Percentiles rank a stretch among this genome's conserved stretches.
Conservation (phyloP, 129 eudicot genomes). For the Tagetes patula region DNA sequence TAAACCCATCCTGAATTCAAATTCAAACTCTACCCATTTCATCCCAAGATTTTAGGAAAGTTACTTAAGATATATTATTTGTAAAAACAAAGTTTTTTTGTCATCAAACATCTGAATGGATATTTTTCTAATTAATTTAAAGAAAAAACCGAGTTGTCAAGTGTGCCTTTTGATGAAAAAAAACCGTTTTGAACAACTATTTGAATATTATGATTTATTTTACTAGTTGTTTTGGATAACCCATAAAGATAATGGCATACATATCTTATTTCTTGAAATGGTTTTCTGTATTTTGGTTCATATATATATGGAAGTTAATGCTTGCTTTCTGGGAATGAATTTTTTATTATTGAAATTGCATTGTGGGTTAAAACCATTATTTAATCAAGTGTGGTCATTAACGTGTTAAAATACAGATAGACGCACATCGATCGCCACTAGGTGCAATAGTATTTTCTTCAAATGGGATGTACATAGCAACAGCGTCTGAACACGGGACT, state of each 20-base stretch:
- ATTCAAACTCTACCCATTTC: not conserved
- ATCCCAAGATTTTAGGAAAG: not conserved
- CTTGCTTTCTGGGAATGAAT: not conserved
- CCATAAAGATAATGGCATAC: not conserved
- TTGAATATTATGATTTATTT: not conserved
- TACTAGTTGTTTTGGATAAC: not conserved
- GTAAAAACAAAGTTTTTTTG: not conserved
- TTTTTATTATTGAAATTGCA: not conserved
- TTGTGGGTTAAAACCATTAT: not conserved
- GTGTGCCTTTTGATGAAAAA: not conserved
- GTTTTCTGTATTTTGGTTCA: not conserved
- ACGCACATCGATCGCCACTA: slow-evolving; percentile 80
- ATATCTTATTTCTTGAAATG: not conserved
- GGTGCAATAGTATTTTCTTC: slow-evolving; percentile 82
- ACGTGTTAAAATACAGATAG: slow-evolving; percentile 52
- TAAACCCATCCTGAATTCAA: not conserved
- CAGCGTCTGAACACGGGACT: slow-evolving; percentile 98
- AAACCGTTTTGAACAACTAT: not conserved
- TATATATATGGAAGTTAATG: not conserved
- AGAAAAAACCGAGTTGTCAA: not conserved
- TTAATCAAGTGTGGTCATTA: slow-evolving; percentile 6
- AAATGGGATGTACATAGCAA: slow-evolving; percentile 85
- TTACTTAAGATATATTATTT: not conserved
- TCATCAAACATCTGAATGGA: not conserved
- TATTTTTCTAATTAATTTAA: not conserved